Evolutionary conservation across 202 grass and related monocot genomes (phyloP), one percentile per base, ranked within the genome.

Genomic region (Digitaria exilis): DNA sequence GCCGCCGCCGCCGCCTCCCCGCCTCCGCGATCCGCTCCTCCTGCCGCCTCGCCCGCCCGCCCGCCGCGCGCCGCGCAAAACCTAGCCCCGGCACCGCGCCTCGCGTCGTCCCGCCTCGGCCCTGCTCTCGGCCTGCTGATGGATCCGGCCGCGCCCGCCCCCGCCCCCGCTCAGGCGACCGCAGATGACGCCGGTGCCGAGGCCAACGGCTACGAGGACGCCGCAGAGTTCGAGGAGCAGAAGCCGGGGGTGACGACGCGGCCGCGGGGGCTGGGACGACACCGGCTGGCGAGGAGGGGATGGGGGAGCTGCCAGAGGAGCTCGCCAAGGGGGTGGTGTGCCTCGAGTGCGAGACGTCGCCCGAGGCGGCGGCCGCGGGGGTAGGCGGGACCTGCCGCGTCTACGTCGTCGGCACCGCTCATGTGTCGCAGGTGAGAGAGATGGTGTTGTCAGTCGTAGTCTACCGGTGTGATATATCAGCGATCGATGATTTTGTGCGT

Each of bases 361-460:
- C 90, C 10, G 89, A 95, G 75, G 84, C 84, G 9, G 75, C 6
- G 41, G 79, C 75, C 32, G 68, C 83, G 0, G 88, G 79, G 16
- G 60, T 34, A 4, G 84, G 65, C 45, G 84, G 61, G 16, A 77
- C 88, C 59, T 98, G 96, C 89, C 80, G 92, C 70, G 85, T 98
- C 44, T 96, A 98, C 78, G 70, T 96, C 18, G 91, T 98, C 22
- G 96, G 96, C 24, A 98, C 96, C 3, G 93, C 96, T 42, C 96
- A 98, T 66, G 96, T 98, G 6, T 98, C 96, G 58, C 89, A 93
- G 93, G 96, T 98, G 54, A 81, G 43, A 31, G 54, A 81, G 43
- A 31, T 89, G 3, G 2, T 39, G 16, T 69, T 18, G 7, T 25
- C 52, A 25, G 19, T 45, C 19, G 7, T 48, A 12, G 9, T 9